These are phyloP conservation scores for Paspalum notatum DNA, from an alignment of 176 grass and related monocot genomes.

Conservation along the genomic window DNA sequence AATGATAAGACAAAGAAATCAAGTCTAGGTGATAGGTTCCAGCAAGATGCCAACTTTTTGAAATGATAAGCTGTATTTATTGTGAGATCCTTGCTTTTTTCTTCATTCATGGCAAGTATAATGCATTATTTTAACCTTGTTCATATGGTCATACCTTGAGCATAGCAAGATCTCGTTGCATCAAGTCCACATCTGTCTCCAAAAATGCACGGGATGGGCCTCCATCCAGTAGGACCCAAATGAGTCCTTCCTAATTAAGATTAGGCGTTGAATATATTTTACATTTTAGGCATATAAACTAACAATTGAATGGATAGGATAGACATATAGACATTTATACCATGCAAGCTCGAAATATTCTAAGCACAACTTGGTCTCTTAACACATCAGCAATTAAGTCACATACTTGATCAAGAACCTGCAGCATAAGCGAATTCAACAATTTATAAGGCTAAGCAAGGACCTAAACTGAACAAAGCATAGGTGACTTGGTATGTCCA, in stretches of 20 bases:
- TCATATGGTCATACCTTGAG: constrained; percentile 77
- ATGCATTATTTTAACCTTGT: constrained; percentile 24
- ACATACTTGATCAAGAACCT: constrained; percentile 87
- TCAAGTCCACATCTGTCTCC: constrained; percentile 67
- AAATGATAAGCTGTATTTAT: constrained; percentile 6
- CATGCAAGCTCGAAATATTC: constrained; percentile 84
- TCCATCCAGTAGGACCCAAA: constrained; percentile 90
- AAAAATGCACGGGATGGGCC: constrained; percentile 83
- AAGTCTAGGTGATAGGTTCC: constrained; percentile 5
- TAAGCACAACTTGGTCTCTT: constrained; percentile 86
- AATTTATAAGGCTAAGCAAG: constrained; percentile 28
- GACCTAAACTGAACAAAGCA: constrained; percentile 24
- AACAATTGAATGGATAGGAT: constrained; percentile 23
- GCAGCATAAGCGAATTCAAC: constrained; percentile 40
- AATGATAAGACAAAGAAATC: constrained; percentile 34
- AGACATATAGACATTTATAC: constrained; percentile 46
- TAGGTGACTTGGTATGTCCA: constrained; percentile 38
- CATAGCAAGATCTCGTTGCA: constrained; percentile 80
- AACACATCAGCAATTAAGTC: constrained; percentile 79
- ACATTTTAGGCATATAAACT: constrained; percentile 26
- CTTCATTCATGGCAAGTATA: not conserved
- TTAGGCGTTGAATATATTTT: constrained; percentile 29
- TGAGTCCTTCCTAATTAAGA: constrained; percentile 67
- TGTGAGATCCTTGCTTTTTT: constrained; percentile 4
- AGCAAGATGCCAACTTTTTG: constrained; percentile 8